Evolutionary conservation across 2,329 filamentous ascomycete species (phyloP).

Genomic region (Aspergillus calidoustus): DNA sequence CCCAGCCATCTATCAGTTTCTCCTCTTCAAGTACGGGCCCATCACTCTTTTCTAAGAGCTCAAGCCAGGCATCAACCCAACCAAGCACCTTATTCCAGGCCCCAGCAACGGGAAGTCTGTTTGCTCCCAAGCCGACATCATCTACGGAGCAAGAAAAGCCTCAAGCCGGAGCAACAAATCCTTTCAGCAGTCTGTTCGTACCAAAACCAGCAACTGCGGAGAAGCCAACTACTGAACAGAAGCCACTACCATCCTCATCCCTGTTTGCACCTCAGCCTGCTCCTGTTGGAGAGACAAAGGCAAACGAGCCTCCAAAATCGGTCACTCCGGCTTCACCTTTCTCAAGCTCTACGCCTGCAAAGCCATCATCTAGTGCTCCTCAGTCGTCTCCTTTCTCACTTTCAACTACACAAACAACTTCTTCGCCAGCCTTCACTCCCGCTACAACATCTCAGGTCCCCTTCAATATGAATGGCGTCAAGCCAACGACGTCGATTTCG

Average conservation of each 20-base stretch:
- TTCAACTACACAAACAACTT: conserved; percentile 17
- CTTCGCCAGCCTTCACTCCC: conserved; percentile 12
- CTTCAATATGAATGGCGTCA: conserved; percentile 22
- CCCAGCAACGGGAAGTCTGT: conserved; percentile 28
- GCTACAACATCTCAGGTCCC: conserved; percentile 15
- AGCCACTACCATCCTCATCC: conserved; percentile 18
- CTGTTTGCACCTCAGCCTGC: conserved; percentile 26
- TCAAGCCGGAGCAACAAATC: conserved; percentile 23
- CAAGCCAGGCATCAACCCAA: conserved; percentile 17
- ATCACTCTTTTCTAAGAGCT: conserved; percentile 28
- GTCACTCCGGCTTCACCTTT: conserved; percentile 21
- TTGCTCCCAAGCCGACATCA: conserved; percentile 27
- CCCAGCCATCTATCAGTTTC: conserved; percentile 24
- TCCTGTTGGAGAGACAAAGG: conserved; percentile 18
- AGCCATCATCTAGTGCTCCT: conserved; percentile 11
- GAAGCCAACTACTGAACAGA: conserved; percentile 22
- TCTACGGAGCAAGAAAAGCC: conserved; percentile 22
- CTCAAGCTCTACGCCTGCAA: conserved; percentile 16
- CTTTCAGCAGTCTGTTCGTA: conserved; percentile 27
- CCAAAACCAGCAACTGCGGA: conserved; percentile 23
- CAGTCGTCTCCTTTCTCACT: conserved; percentile 18
- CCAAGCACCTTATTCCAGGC: conserved; percentile 25
- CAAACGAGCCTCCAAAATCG: conserved; percentile 18
- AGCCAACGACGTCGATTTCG: conserved; percentile 7
- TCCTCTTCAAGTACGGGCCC: conserved; percentile 16